Percentiles rank a stretch among this genome's conserved stretches.
Evolutionary conservation across 2,329 filamentous ascomycete species (phyloP).

Genomic region (Pestalotiopsis sp.): DNA sequence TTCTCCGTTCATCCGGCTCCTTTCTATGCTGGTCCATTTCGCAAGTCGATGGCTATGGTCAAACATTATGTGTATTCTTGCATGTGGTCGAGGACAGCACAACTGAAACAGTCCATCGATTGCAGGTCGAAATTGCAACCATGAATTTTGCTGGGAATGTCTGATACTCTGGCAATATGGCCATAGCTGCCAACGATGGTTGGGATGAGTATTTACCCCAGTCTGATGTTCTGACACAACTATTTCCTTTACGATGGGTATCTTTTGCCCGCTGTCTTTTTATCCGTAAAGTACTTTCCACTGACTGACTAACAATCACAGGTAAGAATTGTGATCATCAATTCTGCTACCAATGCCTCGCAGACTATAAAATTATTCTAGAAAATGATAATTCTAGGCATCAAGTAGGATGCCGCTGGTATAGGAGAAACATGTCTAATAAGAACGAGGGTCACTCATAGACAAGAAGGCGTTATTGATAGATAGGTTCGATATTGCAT

Average conservation of each 20-base stretch:
- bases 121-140: conserved; percentile 12
- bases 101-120: not conserved
- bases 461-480: not conserved
- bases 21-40: not conserved
- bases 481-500: not conserved
- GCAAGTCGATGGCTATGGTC: not conserved
- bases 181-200: not conserved
- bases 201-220: not conserved
- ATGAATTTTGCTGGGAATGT: conserved; percentile 19
- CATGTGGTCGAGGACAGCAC: not conserved
- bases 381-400: not conserved
- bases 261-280: not conserved
- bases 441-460: not conserved
- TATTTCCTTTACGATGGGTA: not conserved
- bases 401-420: not conserved
- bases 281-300: not conserved
- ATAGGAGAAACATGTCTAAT: not conserved
- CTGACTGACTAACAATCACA: not conserved
- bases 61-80: too few species aligned
- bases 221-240: not conserved
- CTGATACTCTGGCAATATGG: not conserved
- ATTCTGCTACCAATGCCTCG: not conserved
- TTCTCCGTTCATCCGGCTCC: not conserved
- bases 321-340: not conserved
- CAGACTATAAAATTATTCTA: not conserved